phyloP scores from a whole-genome alignment of 305 asterid genomes.

The Fraxinus ornus region DNA sequence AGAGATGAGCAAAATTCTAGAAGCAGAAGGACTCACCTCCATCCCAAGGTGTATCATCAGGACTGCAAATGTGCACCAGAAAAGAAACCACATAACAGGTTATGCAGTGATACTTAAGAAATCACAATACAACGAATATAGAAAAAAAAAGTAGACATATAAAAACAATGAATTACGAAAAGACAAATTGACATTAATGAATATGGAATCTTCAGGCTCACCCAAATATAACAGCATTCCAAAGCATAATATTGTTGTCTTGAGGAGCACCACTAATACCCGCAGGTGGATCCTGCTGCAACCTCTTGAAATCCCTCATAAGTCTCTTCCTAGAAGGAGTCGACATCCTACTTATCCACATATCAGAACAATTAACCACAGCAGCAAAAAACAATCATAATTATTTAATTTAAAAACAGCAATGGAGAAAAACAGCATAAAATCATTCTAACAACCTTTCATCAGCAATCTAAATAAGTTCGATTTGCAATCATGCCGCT shows the following conservation, averaged over 20 bases:
- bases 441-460: background rate
- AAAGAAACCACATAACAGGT: conserved; percentile 41
- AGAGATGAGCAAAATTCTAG: background rate
- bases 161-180: background rate
- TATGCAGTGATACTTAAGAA: conserved; percentile 32
- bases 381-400: conserved; percentile 2
- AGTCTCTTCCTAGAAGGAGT: conserved; percentile 76
- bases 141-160: background rate
- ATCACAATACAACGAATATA: background rate
- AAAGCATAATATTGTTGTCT: conserved; percentile 75
- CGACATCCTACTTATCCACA: conserved; percentile 57
- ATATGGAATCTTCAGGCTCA: conserved; percentile 28
- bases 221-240: conserved; percentile 89
- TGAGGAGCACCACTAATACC: conserved; percentile 82
- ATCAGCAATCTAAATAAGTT: conserved; percentile 16
- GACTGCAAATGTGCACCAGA: conserved; percentile 57
- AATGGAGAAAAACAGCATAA: background rate
- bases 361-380: conserved; percentile 14
- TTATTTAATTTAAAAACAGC: background rate
- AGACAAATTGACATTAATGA: background rate
- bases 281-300: conserved; percentile 85
- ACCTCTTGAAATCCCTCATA: conserved; percentile 84
- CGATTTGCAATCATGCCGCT: conserved; percentile 20
- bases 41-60: conserved; percentile 86
- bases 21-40: conserved; percentile 57